Evolutionary conservation across 306 rosid species (phyloP), one percentile per base, ranked within the genome.

Genomic region (Trifolium dubium): DNA sequence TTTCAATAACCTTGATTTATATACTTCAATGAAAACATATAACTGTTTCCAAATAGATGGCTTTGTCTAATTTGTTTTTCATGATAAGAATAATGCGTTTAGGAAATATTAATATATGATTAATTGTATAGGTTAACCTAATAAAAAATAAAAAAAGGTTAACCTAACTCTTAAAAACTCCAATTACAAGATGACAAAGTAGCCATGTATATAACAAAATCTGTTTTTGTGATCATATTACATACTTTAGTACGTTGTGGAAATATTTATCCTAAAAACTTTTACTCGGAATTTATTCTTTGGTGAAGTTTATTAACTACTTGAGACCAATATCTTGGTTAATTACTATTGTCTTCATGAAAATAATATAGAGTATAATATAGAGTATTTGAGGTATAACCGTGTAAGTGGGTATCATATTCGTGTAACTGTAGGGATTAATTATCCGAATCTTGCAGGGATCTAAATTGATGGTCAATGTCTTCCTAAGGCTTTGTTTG

Each of bases 1-100:
- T 66, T 66, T 28, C 43, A 69, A 69, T 49, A 32, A 69, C 47
- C 29, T 49, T 49, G 47, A 49, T 28, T 69, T 69, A 5, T 67
- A 3, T 31, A 30, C 54, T 47, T 68, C 43, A 47, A 68, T 10
- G 19, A 31, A 47, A 68, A 49, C 44, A 28, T 49, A 14, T 68
- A 67, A 67, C 37, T 29, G 56, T 67, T 67, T 67, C 39, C 19
- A 43, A 28, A 67, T 13, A 44, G 56, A 44, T 67, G 14, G 40
- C 71, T 44, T 44, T 23, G 8, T 43, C 6, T 15, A 47, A 47
- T 40, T 64, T 34, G 28, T 39, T 64, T 64, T 60, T 11, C n/a
- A 13, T 14, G 8, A 5, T 49, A 49, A 49, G 15, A 13, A 13
- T 14, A 5, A 8, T 13, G 6, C 1, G 14, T 13, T n/a, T 47